Conservation (phyloP, 1,139 yeast genomes). For the Suhomyces bribrorum region DNA sequence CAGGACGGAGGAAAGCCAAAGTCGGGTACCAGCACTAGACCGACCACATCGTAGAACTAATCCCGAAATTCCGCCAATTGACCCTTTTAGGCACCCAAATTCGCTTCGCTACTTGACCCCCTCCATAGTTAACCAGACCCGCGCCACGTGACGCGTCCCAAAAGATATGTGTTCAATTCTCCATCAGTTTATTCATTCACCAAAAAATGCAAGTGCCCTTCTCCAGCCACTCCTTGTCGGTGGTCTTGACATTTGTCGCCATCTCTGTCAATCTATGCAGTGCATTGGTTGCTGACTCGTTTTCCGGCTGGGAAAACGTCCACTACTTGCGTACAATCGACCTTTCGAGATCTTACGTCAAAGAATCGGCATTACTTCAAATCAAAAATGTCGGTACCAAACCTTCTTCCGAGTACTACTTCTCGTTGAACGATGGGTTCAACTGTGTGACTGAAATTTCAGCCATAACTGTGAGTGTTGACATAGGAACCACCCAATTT, state of each 20-base stretch:
- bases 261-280: constrained; percentile 3
- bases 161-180: constrained; percentile 10
- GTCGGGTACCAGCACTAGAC: too few relatives aligned
- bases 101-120: too few relatives aligned
- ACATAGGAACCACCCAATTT: constrained; percentile 25
- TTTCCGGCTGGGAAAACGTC: constrained; percentile 46
- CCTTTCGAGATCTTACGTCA: constrained; percentile 63
- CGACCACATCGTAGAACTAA: too few relatives aligned
- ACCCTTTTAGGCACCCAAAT: too few relatives aligned
- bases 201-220: constrained; percentile 6
- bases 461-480: constrained; percentile 41
- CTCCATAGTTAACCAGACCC: too few relatives aligned
- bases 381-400: constrained; percentile 58
- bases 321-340: constrained; percentile 57
- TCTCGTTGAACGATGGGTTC: constrained; percentile 51
- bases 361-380: constrained; percentile 58
- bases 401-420: constrained; percentile 58
- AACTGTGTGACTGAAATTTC: constrained; percentile 50
- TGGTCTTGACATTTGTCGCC: constrained; percentile 5
- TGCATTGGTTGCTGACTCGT: constrained; percentile 6
- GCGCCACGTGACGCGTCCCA: constrained; percentile 8
- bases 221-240: constrained; percentile 3
- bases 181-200: constrained; percentile 1
- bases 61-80: too few relatives aligned
- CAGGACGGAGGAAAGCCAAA: too few relatives aligned